Percentiles rank a stretch among this genome's conserved stretches.
phyloP scores from a whole-genome alignment of 208 protist species.

The Tritrichomonas musculus region DNA sequence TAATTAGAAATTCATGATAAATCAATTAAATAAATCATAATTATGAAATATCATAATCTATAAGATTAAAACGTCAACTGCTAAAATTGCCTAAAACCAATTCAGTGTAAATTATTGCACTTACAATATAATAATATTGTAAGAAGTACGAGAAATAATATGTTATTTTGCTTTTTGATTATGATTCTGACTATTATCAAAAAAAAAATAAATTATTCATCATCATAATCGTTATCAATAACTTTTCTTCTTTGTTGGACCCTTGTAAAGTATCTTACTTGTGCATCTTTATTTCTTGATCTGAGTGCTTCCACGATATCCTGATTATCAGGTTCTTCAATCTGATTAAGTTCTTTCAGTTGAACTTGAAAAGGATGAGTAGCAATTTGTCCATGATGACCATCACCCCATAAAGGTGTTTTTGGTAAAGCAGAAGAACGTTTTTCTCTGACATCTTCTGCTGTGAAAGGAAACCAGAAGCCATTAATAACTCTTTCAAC shows the following conservation, averaged over 20 bases:
- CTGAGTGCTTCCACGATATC: background rate
- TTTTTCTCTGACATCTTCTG: background rate
- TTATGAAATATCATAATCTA: no score
- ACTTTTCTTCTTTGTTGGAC: background rate
- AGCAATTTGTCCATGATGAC: background rate
- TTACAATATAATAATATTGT: no score
- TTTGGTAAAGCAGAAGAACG: background rate
- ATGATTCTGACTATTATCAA: no score
- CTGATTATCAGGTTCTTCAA: background rate
- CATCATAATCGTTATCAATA: background rate
- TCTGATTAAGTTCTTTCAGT: background rate
- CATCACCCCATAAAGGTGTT: background rate
- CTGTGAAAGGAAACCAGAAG: background rate
- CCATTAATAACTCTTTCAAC: background rate
- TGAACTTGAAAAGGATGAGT: background rate
- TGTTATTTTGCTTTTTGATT: no score
- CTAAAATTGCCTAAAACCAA: no score
- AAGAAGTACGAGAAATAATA: no score
- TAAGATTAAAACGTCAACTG: no score
- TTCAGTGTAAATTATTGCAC: no score
- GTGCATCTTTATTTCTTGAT: background rate
- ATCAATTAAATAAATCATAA: no score
- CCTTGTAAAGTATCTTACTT: background rate
- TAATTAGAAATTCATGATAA: no score
- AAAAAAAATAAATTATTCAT: no score